Base-by-base conservation (phyloP, 306 rosid species). In the Lathyrus aphaca region DNA sequence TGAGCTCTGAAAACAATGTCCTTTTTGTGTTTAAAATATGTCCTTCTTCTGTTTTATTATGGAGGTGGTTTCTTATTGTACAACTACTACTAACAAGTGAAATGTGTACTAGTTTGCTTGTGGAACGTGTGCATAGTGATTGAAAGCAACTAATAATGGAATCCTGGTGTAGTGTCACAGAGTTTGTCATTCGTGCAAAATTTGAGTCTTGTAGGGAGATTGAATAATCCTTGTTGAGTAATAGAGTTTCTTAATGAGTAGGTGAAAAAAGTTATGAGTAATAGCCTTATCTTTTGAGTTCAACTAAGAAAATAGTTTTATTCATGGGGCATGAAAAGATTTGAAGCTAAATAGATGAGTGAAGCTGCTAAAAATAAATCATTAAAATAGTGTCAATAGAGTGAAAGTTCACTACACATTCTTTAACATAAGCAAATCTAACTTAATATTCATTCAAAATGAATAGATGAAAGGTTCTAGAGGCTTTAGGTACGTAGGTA, bases 1-100 rank as follows among this genome's bases (percentile, higher is more conserved):
- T 64, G 23, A 50, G 62, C 58, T 71, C 73, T 45, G 69, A 70
- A 40, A 10, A 66, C 30, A 42, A 29, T 49, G 69, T 77, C 68
- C 39, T 71, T 56, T 35, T 43, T 14, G 39, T 39, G 40, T 56
- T 16, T 27, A 6, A 27, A 27, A 13, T 13, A 25, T 56, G 39
- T 56, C 39, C 11, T 27, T 1, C 11, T 54, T 25, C 1, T 54
- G 15, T 12, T 53, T 53, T 53, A 11, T 10, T 21, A 56, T 56
- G 38, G 62, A 56, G 62, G 39, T 21, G n/a, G 12, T 19, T 53
- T 53, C 30, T 21, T 53, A 10, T 53, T 53, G 63, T 27, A 27
- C 63, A 6, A 56, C 10, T 5, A 12, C 18, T 10, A 3, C 11
- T 27, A 56, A 56, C 32, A 11, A 53, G 32, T 51, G 30, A 21